Percentiles rank a stretch among this genome's conserved stretches.
phyloP scores from a whole-genome alignment of 2,329 filamentous ascomycete genomes.

The Penicillium rolfsii region DNA sequence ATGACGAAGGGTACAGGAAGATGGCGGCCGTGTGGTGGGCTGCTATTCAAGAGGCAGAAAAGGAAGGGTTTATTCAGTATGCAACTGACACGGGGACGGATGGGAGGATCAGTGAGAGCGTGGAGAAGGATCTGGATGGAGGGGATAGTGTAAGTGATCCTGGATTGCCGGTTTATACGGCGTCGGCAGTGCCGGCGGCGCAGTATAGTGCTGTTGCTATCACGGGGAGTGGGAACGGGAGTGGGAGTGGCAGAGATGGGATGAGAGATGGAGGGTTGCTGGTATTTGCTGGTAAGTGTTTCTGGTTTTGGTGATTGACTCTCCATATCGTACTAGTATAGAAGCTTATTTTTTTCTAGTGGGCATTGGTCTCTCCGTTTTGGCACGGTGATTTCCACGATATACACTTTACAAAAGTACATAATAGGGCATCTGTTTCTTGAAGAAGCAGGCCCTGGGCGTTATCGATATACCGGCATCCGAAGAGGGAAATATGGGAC shows the following conservation, averaged over 20 bases:
- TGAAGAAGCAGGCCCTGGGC: not conserved
- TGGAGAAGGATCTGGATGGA: constrained; percentile 11
- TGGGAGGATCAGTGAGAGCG: constrained; percentile 5
- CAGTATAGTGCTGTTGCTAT: no score
- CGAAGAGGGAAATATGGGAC: not conserved
- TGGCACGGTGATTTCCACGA: not conserved
- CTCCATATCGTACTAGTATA: not conserved
- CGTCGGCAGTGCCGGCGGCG: constrained; percentile 6
- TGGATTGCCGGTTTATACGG: constrained; percentile 13
- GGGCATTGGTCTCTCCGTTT: not conserved
- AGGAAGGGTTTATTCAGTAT: constrained; percentile 20
- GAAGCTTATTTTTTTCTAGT: not conserved
- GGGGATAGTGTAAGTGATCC: constrained; percentile 14
- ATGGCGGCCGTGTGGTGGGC: constrained; percentile 37
- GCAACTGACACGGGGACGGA: not conserved
- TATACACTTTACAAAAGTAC: not conserved
- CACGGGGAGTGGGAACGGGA: not conserved
- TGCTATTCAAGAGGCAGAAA: constrained; percentile 26
- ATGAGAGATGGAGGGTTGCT: no score
- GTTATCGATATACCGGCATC: no score
- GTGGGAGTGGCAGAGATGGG: not conserved
- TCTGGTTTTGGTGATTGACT: no score
- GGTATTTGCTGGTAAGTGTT: not conserved
- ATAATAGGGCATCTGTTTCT: not conserved
- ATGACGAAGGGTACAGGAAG: constrained; percentile 28